Base-by-base conservation (phyloP, 495 filamentous ascomycete genomes). In the Xylaria curta region DNA sequence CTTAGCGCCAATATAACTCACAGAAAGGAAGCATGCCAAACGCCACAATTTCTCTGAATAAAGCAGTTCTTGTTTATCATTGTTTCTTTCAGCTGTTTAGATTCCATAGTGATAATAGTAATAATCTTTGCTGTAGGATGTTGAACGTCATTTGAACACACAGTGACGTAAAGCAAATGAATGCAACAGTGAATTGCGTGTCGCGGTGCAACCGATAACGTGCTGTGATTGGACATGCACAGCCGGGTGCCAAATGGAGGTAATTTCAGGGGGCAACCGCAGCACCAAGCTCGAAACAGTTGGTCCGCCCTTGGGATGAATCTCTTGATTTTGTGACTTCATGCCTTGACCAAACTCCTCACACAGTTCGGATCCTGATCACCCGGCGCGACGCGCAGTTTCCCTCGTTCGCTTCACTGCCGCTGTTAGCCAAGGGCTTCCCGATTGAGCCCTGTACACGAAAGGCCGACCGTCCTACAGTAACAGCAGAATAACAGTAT, bases 361-460 rank as follows among this genome's bases (percentile, higher is more conserved):
- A 40, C 67, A 40, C 61, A 68, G 33, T 67, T 58, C 63, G 54
- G 53, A 70, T 71, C 61, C 51, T 26, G 31, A 66, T 67, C 56
- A 77, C 77, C 74, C 68, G 68, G 77, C 76, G 77, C 76, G 64
- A 74, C 71, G 76, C 76, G 77, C 77, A 77, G 73, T 78, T 77
- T 76, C 77, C 61, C 62, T 79, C 77, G 71, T 66, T 79, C 64
- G 13, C 51, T 58, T 17, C 42, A 66, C 33, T 66, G 61, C 61
- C 28, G 51, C 53, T 24, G 17, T 66, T 40, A 44, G 19, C 28
- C 49, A 38, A 59, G 24, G 26, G 28, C 28, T 7, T 38, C 59
- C 26, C 26, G 40, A 62, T 70, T 36, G 28, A 60, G 26, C 12
- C n/a, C 21, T 2, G 8, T 19, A 26, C 24, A 56, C n/a, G 9